phyloP scores from a whole-genome alignment of 768 basidiomycete species.

The Galerina marginata region DNA sequence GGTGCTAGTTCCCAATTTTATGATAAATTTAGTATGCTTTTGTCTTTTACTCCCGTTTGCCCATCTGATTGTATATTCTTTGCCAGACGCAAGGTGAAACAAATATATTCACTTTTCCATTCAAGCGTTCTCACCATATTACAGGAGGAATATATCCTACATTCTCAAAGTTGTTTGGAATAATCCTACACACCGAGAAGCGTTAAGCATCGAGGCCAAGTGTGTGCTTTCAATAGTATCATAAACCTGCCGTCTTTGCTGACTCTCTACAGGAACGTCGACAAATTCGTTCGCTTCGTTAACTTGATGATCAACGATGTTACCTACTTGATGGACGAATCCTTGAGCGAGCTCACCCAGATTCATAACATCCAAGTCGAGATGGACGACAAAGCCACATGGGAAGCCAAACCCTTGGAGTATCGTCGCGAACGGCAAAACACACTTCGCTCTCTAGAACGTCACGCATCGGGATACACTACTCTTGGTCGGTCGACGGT shows the following conservation, averaged over 20 bases:
- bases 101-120: slow-evolving; percentile 26
- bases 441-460: slow-evolving; percentile 79
- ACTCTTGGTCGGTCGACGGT: slow-evolving; percentile 88
- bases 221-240: slow-evolving; percentile 32
- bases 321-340: slow-evolving; percentile 97
- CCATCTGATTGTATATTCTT: background rate
- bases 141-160: slow-evolving; percentile 83
- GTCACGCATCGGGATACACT: slow-evolving; percentile 84
- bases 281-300: slow-evolving; percentile 94
- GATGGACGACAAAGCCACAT: slow-evolving; percentile 77
- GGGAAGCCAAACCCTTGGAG: slow-evolving; percentile 67
- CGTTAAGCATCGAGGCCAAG: slow-evolving; percentile 81
- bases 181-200: slow-evolving; percentile 86
- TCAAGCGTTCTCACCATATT: background rate
- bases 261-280: slow-evolving; percentile 66
- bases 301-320: slow-evolving; percentile 99
- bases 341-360: slow-evolving; percentile 84
- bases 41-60: background rate
- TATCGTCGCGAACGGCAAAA: slow-evolving; percentile 86
- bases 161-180: slow-evolving; percentile 92
- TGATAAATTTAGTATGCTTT: slow-evolving; percentile 88
- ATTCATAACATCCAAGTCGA: slow-evolving; percentile 87
- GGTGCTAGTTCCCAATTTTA: slow-evolving; percentile 99
- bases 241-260: background rate
- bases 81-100: slow-evolving; percentile 49